Evolutionary conservation across 1,139 yeast species (phyloP).

Genomic region (Eremothecium coryli): DNA sequence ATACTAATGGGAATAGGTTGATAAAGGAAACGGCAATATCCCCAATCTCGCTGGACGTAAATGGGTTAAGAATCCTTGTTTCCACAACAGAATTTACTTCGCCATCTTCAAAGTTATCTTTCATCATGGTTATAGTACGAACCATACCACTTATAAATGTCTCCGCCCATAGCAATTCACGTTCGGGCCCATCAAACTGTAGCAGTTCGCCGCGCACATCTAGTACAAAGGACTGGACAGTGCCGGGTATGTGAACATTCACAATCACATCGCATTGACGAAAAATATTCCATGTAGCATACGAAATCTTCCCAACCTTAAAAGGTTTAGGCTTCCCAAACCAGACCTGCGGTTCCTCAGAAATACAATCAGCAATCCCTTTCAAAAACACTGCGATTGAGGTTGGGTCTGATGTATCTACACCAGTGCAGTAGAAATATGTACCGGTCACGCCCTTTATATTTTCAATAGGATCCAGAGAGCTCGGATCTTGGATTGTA

Average conservation of each 20-base stretch:
- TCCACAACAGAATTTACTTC: constrained; percentile 55
- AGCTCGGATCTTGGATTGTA: constrained; percentile 11
- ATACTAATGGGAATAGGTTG: constrained; percentile 53
- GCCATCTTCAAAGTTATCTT: constrained; percentile 59
- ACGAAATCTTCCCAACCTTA: constrained; percentile 66
- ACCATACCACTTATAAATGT: constrained; percentile 72
- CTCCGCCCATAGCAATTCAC: constrained; percentile 62
- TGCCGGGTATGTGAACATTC: constrained; percentile 66
- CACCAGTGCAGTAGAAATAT: constrained; percentile 42
- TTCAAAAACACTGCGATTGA: constrained; percentile 72
- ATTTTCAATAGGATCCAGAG: constrained; percentile 26
- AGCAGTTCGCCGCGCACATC: constrained; percentile 42
- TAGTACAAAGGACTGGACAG: constrained; percentile 66
- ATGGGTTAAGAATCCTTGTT: constrained; percentile 59
- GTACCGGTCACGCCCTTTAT: constrained; percentile 33
- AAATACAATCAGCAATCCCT: constrained; percentile 57
- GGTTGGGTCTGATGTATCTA: constrained; percentile 56
- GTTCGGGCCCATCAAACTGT: constrained; percentile 26
- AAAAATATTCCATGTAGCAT: constrained; percentile 64
- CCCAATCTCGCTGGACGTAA: constrained; percentile 41
- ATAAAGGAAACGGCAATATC: constrained; percentile 31
- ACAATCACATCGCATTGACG: constrained; percentile 72
- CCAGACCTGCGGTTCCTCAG: constrained; percentile 57
- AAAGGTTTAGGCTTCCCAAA: constrained; percentile 68
- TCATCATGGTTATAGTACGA: constrained; percentile 63